phyloP scores from a whole-genome alignment of 2,329 filamentous ascomycete species.

The Hypocrella siamensis region DNA sequence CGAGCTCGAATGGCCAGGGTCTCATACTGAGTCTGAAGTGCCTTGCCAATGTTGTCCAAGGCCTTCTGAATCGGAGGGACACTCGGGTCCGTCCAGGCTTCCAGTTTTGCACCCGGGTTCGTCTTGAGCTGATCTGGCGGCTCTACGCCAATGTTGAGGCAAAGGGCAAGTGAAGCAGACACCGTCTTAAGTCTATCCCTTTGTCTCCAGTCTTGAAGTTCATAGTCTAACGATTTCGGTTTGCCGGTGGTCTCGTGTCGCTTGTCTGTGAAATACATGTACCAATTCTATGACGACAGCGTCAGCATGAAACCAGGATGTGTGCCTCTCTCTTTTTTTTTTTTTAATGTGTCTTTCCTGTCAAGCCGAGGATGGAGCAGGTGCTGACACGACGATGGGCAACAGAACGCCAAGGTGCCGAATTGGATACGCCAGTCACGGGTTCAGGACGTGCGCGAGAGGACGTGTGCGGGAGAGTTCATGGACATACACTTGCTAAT shows the following conservation, averaged over 20 bases:
- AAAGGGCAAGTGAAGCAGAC: constrained; percentile 84
- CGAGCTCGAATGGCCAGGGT: constrained; percentile 87
- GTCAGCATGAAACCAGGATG: constrained; percentile 1
- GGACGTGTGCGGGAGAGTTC: neutral
- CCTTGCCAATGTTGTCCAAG: constrained; percentile 88
- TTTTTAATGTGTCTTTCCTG: neutral
- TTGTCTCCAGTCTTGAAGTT: constrained; percentile 92
- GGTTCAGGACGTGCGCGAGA: neutral
- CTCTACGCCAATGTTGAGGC: constrained; percentile 93
- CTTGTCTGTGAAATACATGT: constrained; percentile 99
- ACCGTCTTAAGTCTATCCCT: constrained; percentile 92
- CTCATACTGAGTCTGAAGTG: constrained; percentile 92
- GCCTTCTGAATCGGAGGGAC: constrained; percentile 67
- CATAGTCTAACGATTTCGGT: constrained; percentile 50
- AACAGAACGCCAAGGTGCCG: no score
- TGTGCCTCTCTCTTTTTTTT: neutral
- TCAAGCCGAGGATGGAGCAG: neutral
- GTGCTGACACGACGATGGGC: constrained; percentile 1
- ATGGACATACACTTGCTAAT: constrained; percentile 53
- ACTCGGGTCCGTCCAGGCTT: constrained; percentile 93
- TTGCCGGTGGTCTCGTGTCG: constrained; percentile 89
- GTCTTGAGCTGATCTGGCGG: constrained; percentile 95
- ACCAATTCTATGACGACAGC: constrained; percentile 57
- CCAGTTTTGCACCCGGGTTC: constrained; percentile 78
- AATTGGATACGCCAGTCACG: no score